Conservation (phyloP, 1,284 basidiomycete genomes). For the Pascua guehoae region DNA sequence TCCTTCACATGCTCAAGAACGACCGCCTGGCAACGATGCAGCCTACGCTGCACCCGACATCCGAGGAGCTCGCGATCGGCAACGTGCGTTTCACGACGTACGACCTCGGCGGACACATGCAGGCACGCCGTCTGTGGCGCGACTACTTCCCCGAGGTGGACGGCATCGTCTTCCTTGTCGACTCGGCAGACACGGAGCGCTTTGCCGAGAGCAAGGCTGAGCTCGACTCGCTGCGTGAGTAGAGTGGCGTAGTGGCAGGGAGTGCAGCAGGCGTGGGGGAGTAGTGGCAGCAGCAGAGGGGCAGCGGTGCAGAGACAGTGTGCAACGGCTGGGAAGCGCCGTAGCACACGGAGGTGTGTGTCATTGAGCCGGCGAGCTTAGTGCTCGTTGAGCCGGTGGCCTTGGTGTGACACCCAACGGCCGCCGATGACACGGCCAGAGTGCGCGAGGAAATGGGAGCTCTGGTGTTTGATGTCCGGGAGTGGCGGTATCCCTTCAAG, state of each 20-base stretch:
- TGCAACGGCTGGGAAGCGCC: not conserved
- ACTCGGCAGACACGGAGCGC: slow-evolving; percentile 93
- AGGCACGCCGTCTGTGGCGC: slow-evolving; percentile 98
- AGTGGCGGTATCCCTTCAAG: too few species aligned
- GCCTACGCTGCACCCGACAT: slow-evolving; percentile 98
- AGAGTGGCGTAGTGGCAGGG: slow-evolving; percentile 11
- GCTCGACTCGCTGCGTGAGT: slow-evolving; percentile 75
- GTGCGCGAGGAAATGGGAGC: too few species aligned
- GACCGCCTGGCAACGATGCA: slow-evolving; percentile 96
- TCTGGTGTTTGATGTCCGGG: too few species aligned
- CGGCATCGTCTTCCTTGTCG: slow-evolving; percentile 97
- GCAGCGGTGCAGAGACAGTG: not conserved
- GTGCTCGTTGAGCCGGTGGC: too few species aligned
- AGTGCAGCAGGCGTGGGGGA: not conserved
- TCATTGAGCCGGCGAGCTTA: too few species aligned
- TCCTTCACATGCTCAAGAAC: slow-evolving; percentile 99
- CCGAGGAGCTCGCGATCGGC: slow-evolving; percentile 97
- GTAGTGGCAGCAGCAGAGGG: not conserved
- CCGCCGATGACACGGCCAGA: too few species aligned
- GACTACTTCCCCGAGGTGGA: slow-evolving; percentile 99
- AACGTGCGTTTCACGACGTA: slow-evolving; percentile 99
- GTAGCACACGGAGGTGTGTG: too few species aligned
- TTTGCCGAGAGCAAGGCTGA: slow-evolving; percentile 95
- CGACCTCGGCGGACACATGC: slow-evolving; percentile 95
- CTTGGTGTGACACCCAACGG: too few species aligned